Base-by-base conservation (phyloP, 225 moss, liverwort and hornwort species). In the Pseudisothecium myosuroides region DNA sequence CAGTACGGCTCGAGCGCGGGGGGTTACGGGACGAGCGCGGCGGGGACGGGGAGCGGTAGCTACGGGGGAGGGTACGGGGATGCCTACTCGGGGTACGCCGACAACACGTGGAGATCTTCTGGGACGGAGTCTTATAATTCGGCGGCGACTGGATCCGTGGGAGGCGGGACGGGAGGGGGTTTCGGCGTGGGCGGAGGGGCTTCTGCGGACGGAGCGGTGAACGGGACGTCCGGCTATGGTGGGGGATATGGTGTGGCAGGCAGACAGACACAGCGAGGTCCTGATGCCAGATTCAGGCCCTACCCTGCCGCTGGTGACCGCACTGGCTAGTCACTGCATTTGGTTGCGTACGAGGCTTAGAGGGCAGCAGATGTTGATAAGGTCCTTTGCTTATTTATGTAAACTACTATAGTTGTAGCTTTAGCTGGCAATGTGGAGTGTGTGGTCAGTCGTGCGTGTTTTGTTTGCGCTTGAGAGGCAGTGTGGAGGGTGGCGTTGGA, bases 271-370 rank as follows among this genome's bases (percentile, higher is more conserved):
- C 98, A 98, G 96, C 96, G 98, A 93, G 98, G 98, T 94, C 96
- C 96, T 95, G 98, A 98, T 95, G 96, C 98, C 81, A 92, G 98
- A 91, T 98, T 98, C 95, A 98, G 98, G 98, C 98, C 98, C 92
- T 98, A 98, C 88, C 98, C 98, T 96, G 98, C 98, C 90, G 96
- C 98, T 88, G 96, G 96, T 96, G 98, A 96, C 93, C 98, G 98
- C 93, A 96, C 98, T 94, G 97, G 98, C 91, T 98, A 98, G 95
- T 93, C 86, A 92, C 92, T 94, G 92, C 89, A 87, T 89, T 92
- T 94, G 93, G 92, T 93, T 90, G 88, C 92, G 90, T 94, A 89
- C 91, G 90, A 93, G 90, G 90, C 92, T 91, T 92, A 93, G 97
- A 89, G 94, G 89, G 92, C 94, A 93, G 93, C 94, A 91, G 81